phyloP scores from a whole-genome alignment of 78 protist species.

The Planoprotostelium fungivorum region DNA sequence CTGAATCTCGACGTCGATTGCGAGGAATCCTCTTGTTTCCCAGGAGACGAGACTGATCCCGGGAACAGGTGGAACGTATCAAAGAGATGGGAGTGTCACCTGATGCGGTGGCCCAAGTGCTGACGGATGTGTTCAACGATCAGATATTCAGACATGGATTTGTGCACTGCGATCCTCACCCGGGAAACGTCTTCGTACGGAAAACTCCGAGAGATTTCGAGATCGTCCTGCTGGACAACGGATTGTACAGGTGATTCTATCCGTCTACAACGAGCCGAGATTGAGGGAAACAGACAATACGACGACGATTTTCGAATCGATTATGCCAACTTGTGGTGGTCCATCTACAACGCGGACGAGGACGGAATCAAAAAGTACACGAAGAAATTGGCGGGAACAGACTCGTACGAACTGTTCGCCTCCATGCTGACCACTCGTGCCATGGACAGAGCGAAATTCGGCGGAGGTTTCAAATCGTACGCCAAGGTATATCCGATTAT shows the following conservation, averaged over 20 bases:
- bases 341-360: neutral
- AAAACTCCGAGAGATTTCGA: neutral
- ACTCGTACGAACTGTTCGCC: neutral
- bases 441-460: neutral
- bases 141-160: conserved; percentile 24
- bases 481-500: neutral
- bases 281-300: neutral
- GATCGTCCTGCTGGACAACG: neutral
- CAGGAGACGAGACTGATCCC: too few species aligned
- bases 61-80: neutral
- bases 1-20: neutral
- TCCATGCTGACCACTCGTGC: neutral
- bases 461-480: neutral
- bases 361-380: neutral
- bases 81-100: neutral
- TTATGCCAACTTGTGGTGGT: conserved; percentile 38
- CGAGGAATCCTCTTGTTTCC: too few species aligned
- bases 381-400: neutral
- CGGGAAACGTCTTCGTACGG: conserved; percentile 36
- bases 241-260: neutral
- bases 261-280: neutral
- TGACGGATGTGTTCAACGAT: conserved; percentile 10
- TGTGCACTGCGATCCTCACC: conserved; percentile 76
- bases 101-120: neutral
- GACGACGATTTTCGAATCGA: neutral